Percentiles rank a stretch among this genome's conserved stretches.
Conservation (phyloP, 495 filamentous ascomycete species). For the Neurospora hispaniola region DNA sequence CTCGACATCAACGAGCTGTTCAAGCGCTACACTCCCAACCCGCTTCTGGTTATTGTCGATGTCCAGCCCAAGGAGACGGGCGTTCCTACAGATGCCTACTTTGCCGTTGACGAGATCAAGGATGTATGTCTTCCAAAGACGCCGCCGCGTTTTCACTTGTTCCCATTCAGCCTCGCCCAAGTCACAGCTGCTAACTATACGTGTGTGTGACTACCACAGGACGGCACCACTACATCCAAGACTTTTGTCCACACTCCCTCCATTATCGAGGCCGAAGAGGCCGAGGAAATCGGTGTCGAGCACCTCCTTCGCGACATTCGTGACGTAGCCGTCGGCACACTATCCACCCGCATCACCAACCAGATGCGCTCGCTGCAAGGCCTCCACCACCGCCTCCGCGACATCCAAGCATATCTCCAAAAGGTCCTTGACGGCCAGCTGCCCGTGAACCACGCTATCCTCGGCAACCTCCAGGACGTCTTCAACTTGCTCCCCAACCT, state of each 20-base stretch:
- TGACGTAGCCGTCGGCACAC: conserved; percentile 96
- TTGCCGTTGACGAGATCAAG: conserved; percentile 98
- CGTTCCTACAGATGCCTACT: conserved; percentile 97
- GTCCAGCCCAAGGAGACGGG: conserved; percentile 97
- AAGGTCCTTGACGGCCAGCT: conserved; percentile 88
- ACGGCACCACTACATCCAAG: conserved; percentile 92
- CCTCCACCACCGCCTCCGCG: conserved; percentile 85
- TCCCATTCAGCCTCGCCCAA: not conserved
- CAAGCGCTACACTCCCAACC: conserved; percentile 97
- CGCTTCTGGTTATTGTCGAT: conserved; percentile 93
- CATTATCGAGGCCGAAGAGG: conserved; percentile 97
- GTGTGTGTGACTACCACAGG: conserved; percentile 40
- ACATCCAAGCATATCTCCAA: conserved; percentile 90
- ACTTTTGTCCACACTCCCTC: conserved; percentile 99
- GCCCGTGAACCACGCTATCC: conserved; percentile 92
- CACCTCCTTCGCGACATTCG: conserved; percentile 96
- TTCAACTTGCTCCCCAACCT: conserved; percentile 98
- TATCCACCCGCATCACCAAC: conserved; percentile 93
- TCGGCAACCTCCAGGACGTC: conserved; percentile 95
- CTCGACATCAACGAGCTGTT: conserved; percentile 99
- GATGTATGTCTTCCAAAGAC: conserved; percentile 55
- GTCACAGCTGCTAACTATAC: not conserved
- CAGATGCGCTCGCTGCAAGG: conserved; percentile 97
- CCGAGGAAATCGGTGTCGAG: conserved; percentile 97
- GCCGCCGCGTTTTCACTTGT: not conserved